phyloP scores from a whole-genome alignment of 208 protist genomes.

The Dictyostelium gargantuum region DNA sequence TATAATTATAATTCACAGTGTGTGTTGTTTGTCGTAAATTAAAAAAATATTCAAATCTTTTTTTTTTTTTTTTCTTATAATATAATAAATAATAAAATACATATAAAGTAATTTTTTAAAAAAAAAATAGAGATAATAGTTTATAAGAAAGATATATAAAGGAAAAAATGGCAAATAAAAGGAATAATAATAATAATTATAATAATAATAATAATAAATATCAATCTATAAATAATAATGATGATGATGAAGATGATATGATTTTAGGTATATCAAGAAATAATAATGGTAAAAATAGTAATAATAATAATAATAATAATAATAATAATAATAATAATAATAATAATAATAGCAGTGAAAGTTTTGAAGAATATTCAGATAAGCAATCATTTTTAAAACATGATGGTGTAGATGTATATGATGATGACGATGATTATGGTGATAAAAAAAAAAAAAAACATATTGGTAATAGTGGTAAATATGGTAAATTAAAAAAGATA shows the following conservation, averaged over 20 bases:
- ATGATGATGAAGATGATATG: background rate
- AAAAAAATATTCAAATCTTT: no score
- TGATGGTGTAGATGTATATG: background rate
- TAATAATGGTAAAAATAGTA: background rate
- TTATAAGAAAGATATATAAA: background rate
- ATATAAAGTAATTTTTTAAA: no score
- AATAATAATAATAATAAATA: background rate
- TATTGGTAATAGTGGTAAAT: background rate
- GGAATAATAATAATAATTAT: background rate
- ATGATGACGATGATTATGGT: background rate
- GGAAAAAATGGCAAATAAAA: background rate
- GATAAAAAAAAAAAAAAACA: background rate
- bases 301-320: background rate
- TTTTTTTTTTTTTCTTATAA: no score
- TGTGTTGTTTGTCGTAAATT: no score
- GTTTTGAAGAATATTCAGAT: background rate
- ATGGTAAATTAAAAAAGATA: background rate
- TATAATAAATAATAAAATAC: no score
- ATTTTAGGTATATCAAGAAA: background rate
- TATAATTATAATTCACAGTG: no score
- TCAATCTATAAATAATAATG: slow-evolving; percentile 5
- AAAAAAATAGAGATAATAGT: no score
- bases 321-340: background rate
- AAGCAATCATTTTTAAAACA: background rate
- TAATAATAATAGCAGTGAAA: background rate